These are phyloP conservation scores for Chytriomyces sp. DNA, from an alignment of 192 early-diverging fungal species.

Conservation along the genomic window DNA sequence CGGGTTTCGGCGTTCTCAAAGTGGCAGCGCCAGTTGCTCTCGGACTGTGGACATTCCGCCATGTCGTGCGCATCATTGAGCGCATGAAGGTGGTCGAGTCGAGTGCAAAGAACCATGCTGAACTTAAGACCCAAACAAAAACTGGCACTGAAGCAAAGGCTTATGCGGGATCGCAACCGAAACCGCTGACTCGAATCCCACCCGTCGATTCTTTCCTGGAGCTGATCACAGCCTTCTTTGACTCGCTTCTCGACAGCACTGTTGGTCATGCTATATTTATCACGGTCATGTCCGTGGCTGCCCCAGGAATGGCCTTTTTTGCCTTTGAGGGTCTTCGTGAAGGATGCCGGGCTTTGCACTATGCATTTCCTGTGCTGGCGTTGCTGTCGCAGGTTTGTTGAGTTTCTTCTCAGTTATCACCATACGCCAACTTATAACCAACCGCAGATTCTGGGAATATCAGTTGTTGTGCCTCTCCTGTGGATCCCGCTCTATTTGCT, in stretches of 20 bases:
- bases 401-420: neutral
- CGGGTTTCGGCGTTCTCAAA: neutral
- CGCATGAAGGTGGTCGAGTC: neutral
- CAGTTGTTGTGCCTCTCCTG: constrained; percentile 1
- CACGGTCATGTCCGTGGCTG: neutral
- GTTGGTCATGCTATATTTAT: neutral
- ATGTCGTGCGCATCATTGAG: neutral
- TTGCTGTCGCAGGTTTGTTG: constrained; percentile 2
- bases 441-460: neutral
- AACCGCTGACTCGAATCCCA: neutral
- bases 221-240: constrained; percentile 7
- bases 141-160: neutral
- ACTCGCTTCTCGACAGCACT: neutral
- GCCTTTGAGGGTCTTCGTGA: constrained; percentile 16
- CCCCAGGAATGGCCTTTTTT: neutral
- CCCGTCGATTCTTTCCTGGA: neutral
- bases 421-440: neutral
- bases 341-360: neutral
- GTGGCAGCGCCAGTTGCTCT: constrained; percentile 3
- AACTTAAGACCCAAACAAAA: neutral
- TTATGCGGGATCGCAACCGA: neutral
- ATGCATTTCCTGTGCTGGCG: neutral
- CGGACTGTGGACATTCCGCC: constrained; percentile 8
- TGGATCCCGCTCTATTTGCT: neutral
- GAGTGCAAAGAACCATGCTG: neutral